Percentiles rank a stretch among this genome's conserved stretches.
These are phyloP conservation scores for Myxozyma monticola DNA, from an alignment of 805 yeast species.

Conservation along the genomic window DNA sequence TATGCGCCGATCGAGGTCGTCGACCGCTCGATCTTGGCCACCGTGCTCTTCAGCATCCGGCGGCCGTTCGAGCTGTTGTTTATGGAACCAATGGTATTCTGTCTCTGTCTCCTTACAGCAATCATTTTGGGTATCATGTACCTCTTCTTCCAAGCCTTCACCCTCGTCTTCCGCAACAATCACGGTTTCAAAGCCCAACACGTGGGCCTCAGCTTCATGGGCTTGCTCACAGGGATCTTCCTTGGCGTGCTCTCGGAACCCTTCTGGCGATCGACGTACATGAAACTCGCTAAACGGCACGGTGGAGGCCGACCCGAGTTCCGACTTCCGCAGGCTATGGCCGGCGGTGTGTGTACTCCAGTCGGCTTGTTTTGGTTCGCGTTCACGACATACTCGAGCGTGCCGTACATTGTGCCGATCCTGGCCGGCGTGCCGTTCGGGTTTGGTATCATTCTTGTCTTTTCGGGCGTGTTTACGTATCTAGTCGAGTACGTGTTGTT, in stretches of 20 bases:
- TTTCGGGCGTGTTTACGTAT: constrained; percentile 45
- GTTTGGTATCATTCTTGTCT: constrained; percentile 42
- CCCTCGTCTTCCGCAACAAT: constrained; percentile 52
- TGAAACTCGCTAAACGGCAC: constrained; percentile 56
- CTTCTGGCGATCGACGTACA: constrained; percentile 60
- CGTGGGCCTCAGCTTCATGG: constrained; percentile 61
- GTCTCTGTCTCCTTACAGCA: constrained; percentile 58
- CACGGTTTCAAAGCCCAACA: constrained; percentile 56
- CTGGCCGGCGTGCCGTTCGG: constrained; percentile 54
- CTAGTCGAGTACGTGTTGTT: constrained; percentile 41
- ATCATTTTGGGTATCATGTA: constrained; percentile 58
- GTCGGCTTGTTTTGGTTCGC: constrained; percentile 54
- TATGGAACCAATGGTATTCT: constrained; percentile 56
- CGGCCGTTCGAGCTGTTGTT: constrained; percentile 53
- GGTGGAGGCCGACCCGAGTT: constrained; percentile 48
- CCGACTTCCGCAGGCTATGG: constrained; percentile 53
- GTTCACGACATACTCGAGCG: constrained; percentile 48
- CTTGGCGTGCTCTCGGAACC: constrained; percentile 55
- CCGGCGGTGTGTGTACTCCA: constrained; percentile 50
- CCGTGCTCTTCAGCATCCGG: constrained; percentile 49
- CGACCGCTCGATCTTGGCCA: constrained; percentile 42
- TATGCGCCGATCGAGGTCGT: constrained; percentile 47
- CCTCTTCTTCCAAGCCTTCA: constrained; percentile 60
- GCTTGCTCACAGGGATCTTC: constrained; percentile 52
- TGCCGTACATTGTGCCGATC: constrained; percentile 56